These are phyloP conservation scores for Metschnikowia colocasiae DNA, from an alignment of 805 yeast species.

Conservation along the genomic window DNA sequence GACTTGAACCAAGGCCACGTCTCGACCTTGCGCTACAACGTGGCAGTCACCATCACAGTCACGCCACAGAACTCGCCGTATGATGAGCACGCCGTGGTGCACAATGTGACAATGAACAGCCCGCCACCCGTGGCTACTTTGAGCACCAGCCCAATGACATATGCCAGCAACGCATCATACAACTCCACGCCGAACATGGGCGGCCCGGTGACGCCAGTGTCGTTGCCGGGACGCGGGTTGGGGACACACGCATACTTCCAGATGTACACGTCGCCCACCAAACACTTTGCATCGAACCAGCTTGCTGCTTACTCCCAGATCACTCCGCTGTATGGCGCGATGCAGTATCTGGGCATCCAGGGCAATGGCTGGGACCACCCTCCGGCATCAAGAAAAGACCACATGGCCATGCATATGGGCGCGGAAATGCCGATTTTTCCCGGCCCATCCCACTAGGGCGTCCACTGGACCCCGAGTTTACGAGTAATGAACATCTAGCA, in stretches of 20 bases:
- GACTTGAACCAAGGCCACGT: conserved; percentile 5
- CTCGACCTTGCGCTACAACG: conserved; percentile 7
- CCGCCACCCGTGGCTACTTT: conserved; percentile 12
- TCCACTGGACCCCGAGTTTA: neutral
- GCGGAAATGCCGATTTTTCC: neutral
- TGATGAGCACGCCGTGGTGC: neutral
- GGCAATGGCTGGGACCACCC: neutral
- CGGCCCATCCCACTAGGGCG: neutral
- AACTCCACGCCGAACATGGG: conserved; percentile 8
- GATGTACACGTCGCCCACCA: conserved; percentile 10
- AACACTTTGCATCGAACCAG: conserved; percentile 1
- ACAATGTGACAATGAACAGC: neutral
- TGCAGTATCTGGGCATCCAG: neutral
- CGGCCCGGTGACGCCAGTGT: conserved; percentile 12
- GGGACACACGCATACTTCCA: conserved; percentile 4
- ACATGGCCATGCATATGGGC: conserved; percentile 4
- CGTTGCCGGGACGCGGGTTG: conserved; percentile 3
- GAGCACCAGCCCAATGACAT: conserved; percentile 11
- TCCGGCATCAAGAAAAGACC: neutral
- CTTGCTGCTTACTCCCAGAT: neutral
- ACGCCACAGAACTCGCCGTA: neutral
- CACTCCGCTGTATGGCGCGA: conserved; percentile 1
- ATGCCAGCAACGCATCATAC: conserved; percentile 6
- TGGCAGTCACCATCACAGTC: conserved; percentile 1
- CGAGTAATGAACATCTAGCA: conserved; percentile 4